phyloP scores from a whole-genome alignment of 345 rosid species.

The Schrenkiella parvula region DNA sequence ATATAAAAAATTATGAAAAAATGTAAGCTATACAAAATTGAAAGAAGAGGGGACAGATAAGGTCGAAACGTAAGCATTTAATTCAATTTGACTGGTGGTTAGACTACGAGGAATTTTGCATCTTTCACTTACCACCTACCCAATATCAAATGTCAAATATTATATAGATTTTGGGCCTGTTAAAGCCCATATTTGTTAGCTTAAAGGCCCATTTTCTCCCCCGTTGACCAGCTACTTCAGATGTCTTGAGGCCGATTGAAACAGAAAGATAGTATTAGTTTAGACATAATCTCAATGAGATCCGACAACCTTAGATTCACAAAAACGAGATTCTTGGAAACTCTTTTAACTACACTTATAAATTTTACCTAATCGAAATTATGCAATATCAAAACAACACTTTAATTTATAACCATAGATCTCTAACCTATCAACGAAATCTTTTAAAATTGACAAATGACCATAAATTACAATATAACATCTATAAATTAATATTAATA shows the following conservation, averaged over 20 bases:
- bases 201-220: neutral
- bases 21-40: neutral
- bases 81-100: conserved; percentile 30
- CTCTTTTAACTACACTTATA: too few species aligned
- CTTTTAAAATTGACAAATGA: too few species aligned
- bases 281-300: neutral
- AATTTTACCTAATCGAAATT: too few species aligned
- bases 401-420: too few species aligned
- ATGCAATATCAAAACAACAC: too few species aligned
- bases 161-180: neutral
- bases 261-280: neutral
- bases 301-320: neutral
- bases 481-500: too few species aligned
- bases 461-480: too few species aligned
- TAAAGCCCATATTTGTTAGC: neutral
- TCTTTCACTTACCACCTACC: conserved; percentile 21
- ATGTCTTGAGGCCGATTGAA: neutral
- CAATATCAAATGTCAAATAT: neutral
- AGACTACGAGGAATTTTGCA: neutral
- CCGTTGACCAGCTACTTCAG: neutral
- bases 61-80: neutral
- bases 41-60: neutral
- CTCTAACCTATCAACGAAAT: too few species aligned
- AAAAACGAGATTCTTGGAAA: too few species aligned
- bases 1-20: neutral